phyloP scores from a whole-genome alignment of 306 rosid species.

The Arachis stenosperma region DNA sequence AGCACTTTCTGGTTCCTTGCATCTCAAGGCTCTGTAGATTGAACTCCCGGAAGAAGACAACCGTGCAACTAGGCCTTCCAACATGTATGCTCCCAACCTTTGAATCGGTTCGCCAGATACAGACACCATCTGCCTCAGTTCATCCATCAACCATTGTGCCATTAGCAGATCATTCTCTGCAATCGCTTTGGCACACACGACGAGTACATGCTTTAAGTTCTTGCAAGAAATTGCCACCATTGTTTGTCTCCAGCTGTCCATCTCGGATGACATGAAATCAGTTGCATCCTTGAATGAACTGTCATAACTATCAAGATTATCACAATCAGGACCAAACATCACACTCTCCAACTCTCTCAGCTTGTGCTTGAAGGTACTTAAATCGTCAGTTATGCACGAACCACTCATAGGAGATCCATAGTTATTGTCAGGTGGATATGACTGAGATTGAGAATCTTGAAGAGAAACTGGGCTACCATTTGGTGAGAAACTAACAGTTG shows the following conservation, averaged over 20 bases:
- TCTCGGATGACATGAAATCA: constrained; percentile 51
- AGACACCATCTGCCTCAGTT: constrained; percentile 76
- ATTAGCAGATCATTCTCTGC: constrained; percentile 66
- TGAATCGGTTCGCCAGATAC: constrained; percentile 96
- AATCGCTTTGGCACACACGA: constrained; percentile 77
- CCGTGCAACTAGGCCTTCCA: constrained; percentile 92
- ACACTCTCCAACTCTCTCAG: constrained; percentile 82
- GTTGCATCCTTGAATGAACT: constrained; percentile 49
- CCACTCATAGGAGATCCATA: constrained; percentile 78
- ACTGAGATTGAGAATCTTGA: constrained; percentile 70
- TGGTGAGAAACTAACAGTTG: constrained; percentile 72
- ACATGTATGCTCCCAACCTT: constrained; percentile 94
- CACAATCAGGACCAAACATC: constrained; percentile 88
- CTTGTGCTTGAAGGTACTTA: constrained; percentile 69
- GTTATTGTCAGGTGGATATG: constrained; percentile 57
- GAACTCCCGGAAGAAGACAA: constrained; percentile 69
- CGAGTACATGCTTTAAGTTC: constrained; percentile 70
- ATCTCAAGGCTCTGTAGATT: constrained; percentile 72
- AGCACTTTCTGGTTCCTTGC: constrained; percentile 82
- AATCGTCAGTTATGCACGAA: constrained; percentile 77
- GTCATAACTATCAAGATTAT: constrained; percentile 57
- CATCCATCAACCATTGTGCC: constrained; percentile 83
- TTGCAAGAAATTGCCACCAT: constrained; percentile 66
- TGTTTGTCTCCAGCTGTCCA: constrained; percentile 76
- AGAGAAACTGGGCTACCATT: constrained; percentile 71